Evolutionary conservation across 129 eudicot genomes (phyloP), one percentile per base, ranked within the genome.

Genomic region (Ambrosia trifida): DNA sequence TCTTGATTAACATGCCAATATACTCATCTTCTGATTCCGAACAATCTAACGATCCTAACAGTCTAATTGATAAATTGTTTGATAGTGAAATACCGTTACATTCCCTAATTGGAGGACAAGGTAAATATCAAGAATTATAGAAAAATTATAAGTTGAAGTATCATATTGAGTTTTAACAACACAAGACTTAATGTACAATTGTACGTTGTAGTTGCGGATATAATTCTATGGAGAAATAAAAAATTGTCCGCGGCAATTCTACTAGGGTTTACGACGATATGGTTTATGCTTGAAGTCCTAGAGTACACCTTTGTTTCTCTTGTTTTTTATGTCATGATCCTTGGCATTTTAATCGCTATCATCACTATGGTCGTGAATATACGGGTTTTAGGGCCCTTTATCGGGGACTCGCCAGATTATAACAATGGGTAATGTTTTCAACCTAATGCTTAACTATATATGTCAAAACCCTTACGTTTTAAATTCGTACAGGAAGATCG

Each of bases 181-280:
- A 71, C 67, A 54, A 28, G 30, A 50, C 53, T 70, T 32, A n/a
- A 64, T 69, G 50, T 67, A 49, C 3, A 49, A n/a, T 57, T 69
- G 50, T 67, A 49, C 3, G 54, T 63, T 74, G 76, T 84, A 93
- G 98, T 85, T 64, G 96, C 90, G 28, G 85, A 93, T 51, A 52
- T 89, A 62, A 68, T 93, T n/a, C 17, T 93, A 69, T 93, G 98
- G 98, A 89, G 91, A 87, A 78, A 93, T 76, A 85, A 72, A 76
- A 80, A 70, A 19, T n/a, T 89, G 51, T 87, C 98, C 0, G 96
- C 90, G 2, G 82, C 87, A 12, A 67, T 87, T 32, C 72, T 93
- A 4, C 59, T 79, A 10, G 95, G 78, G 11, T 69, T 80, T 31
- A 85, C 91, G 6, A 59, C 80, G 32, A 70, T 86, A 10, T 93